Conservation (phyloP, 768 basidiomycete species). For the Lactifluus echinatus region DNA sequence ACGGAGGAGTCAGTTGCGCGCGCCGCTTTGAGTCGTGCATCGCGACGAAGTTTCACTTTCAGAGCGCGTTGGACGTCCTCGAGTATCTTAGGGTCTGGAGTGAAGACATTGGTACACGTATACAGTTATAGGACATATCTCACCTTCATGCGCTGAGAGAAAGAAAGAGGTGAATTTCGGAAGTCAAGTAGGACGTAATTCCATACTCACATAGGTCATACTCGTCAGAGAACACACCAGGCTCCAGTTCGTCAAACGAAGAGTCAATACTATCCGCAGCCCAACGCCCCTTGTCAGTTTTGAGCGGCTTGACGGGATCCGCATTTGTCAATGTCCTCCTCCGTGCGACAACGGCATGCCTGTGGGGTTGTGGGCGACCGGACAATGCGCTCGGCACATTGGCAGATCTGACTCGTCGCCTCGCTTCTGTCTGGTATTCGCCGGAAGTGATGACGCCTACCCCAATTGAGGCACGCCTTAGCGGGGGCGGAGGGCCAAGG, state of each 20-base stretch:
- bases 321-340: slow-evolving; percentile 18
- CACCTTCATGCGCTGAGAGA: slow-evolving; percentile 64
- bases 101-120: slow-evolving; percentile 15
- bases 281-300: slow-evolving; percentile 14
- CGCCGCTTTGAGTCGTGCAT: slow-evolving; percentile 45
- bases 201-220: slow-evolving; percentile 61
- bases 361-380: slow-evolving; percentile 11
- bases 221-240: slow-evolving; percentile 53
- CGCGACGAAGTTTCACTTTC: slow-evolving; percentile 63
- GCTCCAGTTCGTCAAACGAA: slow-evolving; percentile 19
- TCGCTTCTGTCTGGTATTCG: slow-evolving; percentile 21
- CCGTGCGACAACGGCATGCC: slow-evolving; percentile 5
- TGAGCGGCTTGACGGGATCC: slow-evolving; percentile 3
- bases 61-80: slow-evolving; percentile 75
- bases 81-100: slow-evolving; percentile 64
- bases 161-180: slow-evolving; percentile 7
- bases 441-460: slow-evolving; percentile 5
- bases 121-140: slow-evolving; percentile 18
- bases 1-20: slow-evolving; percentile 19
- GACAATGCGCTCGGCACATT: slow-evolving; percentile 15
- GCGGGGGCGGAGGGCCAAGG: slow-evolving; percentile 24
- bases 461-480: slow-evolving; percentile 13
- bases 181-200: neutral
- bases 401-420: slow-evolving; percentile 28
- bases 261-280: slow-evolving; percentile 3